Percentiles rank a stretch among this genome's conserved stretches.
These are phyloP conservation scores for Penicillium sp. DNA, from an alignment of 2,329 filamentous ascomycete genomes.

Conservation along the genomic window DNA sequence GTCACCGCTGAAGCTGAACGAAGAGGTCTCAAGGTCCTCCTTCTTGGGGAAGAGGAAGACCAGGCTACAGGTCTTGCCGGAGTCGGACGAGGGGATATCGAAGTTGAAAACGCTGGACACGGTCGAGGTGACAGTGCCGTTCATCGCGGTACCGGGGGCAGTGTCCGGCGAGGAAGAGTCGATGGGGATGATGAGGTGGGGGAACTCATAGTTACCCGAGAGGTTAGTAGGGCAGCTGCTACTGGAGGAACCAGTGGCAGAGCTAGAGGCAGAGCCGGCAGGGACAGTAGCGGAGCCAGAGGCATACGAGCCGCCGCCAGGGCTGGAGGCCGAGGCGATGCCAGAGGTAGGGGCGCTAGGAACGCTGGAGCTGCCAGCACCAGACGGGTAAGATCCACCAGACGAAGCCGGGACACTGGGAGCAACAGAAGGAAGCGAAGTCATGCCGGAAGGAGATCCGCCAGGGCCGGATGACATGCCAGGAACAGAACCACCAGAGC, in stretches of 20 bases:
- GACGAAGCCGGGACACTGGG: constrained; percentile 7
- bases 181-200: constrained; percentile 67
- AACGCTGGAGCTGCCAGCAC: constrained; percentile 1
- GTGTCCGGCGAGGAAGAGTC: constrained; percentile 58
- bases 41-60: constrained; percentile 67
- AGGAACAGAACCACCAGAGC: constrained; percentile 6
- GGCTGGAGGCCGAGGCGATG: not conserved
- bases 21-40: constrained; percentile 62
- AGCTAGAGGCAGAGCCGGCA: constrained; percentile 15
- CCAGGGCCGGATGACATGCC: constrained; percentile 3
- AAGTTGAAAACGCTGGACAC: constrained; percentile 71
- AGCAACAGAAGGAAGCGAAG: constrained; percentile 1
- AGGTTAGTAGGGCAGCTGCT: constrained; percentile 52
- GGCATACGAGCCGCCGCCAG: constrained; percentile 7
- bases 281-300: constrained; percentile 13
- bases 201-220: constrained; percentile 57
- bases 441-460: constrained; percentile 4
- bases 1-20: constrained; percentile 59
- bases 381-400: constrained; percentile 11
- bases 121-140: constrained; percentile 58
- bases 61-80: constrained; percentile 65
- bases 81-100: constrained; percentile 60
- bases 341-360: not conserved
- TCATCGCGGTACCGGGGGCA: constrained; percentile 58
- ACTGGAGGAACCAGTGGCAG: constrained; percentile 13